Percentiles rank a stretch among this genome's conserved stretches.
Conservation (phyloP, 257 asterid genomes). For the Knoxia roxburghii region DNA sequence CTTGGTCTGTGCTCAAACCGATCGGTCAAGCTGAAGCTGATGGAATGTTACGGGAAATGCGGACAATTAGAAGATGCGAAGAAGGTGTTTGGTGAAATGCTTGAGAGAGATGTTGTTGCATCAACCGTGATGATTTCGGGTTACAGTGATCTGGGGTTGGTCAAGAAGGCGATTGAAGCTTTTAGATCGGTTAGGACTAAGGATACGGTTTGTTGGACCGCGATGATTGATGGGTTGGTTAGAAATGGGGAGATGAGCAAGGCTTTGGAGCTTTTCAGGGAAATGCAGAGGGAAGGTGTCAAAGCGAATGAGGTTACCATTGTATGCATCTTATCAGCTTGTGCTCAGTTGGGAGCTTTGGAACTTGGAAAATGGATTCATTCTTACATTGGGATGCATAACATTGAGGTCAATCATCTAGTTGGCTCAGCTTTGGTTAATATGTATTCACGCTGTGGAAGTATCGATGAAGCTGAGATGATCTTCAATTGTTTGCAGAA, state of each 20-base stretch:
- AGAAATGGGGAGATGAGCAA: slow-evolving; percentile 39
- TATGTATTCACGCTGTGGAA: slow-evolving; percentile 54
- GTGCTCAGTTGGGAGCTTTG: slow-evolving; percentile 49
- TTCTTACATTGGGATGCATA: slow-evolving; percentile 29
- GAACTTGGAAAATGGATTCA: slow-evolving; percentile 56
- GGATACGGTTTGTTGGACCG: slow-evolving; percentile 62
- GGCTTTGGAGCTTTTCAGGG: slow-evolving; percentile 44
- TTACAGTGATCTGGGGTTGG: slow-evolving; percentile 34
- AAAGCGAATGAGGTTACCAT: slow-evolving; percentile 43
- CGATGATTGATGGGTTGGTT: slow-evolving; percentile 59
- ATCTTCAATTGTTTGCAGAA: slow-evolving; percentile 29
- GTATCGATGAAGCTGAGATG: slow-evolving; percentile 38
- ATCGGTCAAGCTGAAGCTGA: slow-evolving; percentile 33
- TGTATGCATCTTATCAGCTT: slow-evolving; percentile 50
- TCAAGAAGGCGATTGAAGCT: slow-evolving; percentile 28
- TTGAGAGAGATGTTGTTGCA: slow-evolving; percentile 42
- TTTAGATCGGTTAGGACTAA: slow-evolving; percentile 26
- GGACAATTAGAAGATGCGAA: slow-evolving; percentile 35
- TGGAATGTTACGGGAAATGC: slow-evolving; percentile 48
- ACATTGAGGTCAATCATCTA: slow-evolving; percentile 32
- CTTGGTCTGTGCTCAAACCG: slow-evolving; percentile 34
- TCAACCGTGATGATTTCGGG: slow-evolving; percentile 46
- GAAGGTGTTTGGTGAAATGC: slow-evolving; percentile 50
- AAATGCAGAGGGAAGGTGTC: slow-evolving; percentile 44
- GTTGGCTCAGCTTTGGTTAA: slow-evolving; percentile 51